phyloP scores from a whole-genome alignment of 805 yeast genomes.

The Pichia nanzhaoensis region DNA sequence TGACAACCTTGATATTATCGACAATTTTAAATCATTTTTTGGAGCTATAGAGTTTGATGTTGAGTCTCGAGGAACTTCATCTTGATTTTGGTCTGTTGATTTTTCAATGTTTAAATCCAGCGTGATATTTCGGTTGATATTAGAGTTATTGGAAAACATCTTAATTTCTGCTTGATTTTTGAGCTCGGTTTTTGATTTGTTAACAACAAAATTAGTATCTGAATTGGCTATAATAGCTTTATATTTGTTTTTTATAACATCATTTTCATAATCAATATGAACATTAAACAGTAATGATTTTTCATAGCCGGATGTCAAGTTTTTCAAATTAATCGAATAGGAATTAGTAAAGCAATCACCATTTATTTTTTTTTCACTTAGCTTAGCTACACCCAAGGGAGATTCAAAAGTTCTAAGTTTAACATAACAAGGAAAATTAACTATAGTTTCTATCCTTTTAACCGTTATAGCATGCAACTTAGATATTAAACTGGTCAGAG shows the following conservation, averaged over 20 bases:
- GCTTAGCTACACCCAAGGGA: slow-evolving; percentile 6
- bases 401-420: slow-evolving; percentile 18
- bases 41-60: neutral
- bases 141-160: neutral
- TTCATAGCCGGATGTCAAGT: slow-evolving; percentile 19
- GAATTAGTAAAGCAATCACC: neutral
- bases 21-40: slow-evolving; percentile 13
- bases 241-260: slow-evolving; percentile 4
- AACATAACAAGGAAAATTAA: slow-evolving; percentile 18
- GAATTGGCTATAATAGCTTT: slow-evolving; percentile 3
- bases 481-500: slow-evolving; percentile 11
- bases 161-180: neutral
- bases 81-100: neutral
- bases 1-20: slow-evolving; percentile 27
- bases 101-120: slow-evolving; percentile 19
- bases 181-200: slow-evolving; percentile 2
- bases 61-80: neutral
- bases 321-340: slow-evolving; percentile 11
- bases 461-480: slow-evolving; percentile 19
- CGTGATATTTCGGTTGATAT: slow-evolving; percentile 15
- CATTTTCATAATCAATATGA: slow-evolving; percentile 17
- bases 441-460: slow-evolving; percentile 12
- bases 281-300: slow-evolving; percentile 22
- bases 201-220: neutral
- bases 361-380: neutral